These are phyloP conservation scores for Arthrobotrys pseudoclavata DNA, from an alignment of 2,329 filamentous ascomycete genomes.

Conservation along the genomic window DNA sequence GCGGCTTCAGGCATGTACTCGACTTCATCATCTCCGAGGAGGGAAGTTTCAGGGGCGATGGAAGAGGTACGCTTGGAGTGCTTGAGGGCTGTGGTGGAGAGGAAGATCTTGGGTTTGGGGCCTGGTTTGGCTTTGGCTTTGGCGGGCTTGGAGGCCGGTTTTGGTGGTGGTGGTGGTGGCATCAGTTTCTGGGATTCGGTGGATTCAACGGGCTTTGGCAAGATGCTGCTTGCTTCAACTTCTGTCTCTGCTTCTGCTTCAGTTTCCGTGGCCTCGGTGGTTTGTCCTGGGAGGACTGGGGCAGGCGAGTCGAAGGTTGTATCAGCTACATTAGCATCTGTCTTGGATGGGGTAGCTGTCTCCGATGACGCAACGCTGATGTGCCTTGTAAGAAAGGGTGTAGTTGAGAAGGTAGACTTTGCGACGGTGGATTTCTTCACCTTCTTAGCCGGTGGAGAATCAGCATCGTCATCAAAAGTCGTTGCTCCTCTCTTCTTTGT, in stretches of 20 bases:
- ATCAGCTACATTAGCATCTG: constrained; percentile 2
- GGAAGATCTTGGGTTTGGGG: constrained; percentile 67
- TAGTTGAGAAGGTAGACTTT: constrained; percentile 94
- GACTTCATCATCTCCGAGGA: constrained; percentile 66
- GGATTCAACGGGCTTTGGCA: constrained; percentile 47
- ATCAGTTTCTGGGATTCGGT: constrained; percentile 62
- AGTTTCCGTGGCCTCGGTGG: constrained; percentile 51
- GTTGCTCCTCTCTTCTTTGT: constrained; percentile 57
- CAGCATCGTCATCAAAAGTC: constrained; percentile 61
- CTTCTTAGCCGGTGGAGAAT: constrained; percentile 60
- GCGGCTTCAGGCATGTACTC: constrained; percentile 65
- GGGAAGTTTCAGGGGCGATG: constrained; percentile 50
- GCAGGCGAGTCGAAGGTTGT: constrained; percentile 37
- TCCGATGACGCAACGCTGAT: constrained; percentile 71
- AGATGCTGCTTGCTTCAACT: constrained; percentile 49
- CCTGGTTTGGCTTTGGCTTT: constrained; percentile 59
- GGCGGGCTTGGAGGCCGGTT: constrained; percentile 53
- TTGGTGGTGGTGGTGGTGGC: constrained; percentile 34
- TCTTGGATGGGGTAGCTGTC: constrained; percentile 60
- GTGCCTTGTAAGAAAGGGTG: constrained; percentile 87
- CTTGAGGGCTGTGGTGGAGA: constrained; percentile 69
- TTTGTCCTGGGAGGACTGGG: constrained; percentile 29
- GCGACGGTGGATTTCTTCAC: constrained; percentile 73
- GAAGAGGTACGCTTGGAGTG: constrained; percentile 67
- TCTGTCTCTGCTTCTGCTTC: constrained; percentile 58